A percentile compares a stretch with the other conserved stretches of the same genome.
Evolutionary conservation across 805 yeast species (phyloP).

Genomic region (Metschnikowia bowlesiae): DNA sequence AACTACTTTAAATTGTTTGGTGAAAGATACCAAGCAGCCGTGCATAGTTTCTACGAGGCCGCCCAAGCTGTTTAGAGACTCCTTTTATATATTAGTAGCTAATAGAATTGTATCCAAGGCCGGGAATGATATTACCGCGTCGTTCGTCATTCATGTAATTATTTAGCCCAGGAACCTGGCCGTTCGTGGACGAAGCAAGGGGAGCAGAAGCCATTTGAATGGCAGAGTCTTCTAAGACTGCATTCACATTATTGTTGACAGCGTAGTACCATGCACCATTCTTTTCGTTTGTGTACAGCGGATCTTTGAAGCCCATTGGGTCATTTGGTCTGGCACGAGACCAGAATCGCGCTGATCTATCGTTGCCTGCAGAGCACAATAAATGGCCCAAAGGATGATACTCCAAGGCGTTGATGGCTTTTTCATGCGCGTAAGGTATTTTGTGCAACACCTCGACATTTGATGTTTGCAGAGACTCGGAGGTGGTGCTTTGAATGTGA

Average conservation of each 20-base stretch:
- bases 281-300: constrained; percentile 67
- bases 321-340: constrained; percentile 88
- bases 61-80: background rate
- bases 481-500: constrained; percentile 34
- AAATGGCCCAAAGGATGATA: constrained; percentile 95
- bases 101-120: constrained; percentile 4
- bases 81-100: background rate
- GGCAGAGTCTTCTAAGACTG: constrained; percentile 24
- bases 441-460: constrained; percentile 45
- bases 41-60: constrained; percentile 11
- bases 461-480: constrained; percentile 15
- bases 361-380: constrained; percentile 89
- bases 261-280: constrained; percentile 54
- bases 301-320: constrained; percentile 74
- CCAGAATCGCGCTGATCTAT: constrained; percentile 92
- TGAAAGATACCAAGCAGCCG: constrained; percentile 16
- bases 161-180: constrained; percentile 15
- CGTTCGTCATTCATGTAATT: constrained; percentile 7
- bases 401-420: constrained; percentile 83
- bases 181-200: background rate
- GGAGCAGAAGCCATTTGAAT: background rate
- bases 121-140: constrained; percentile 10
- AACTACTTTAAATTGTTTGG: constrained; percentile 17
- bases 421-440: constrained; percentile 92
- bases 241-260: constrained; percentile 42